Base-by-base conservation (phyloP, 2,329 filamentous ascomycete species). In the Arthrobotrys megalospora region DNA sequence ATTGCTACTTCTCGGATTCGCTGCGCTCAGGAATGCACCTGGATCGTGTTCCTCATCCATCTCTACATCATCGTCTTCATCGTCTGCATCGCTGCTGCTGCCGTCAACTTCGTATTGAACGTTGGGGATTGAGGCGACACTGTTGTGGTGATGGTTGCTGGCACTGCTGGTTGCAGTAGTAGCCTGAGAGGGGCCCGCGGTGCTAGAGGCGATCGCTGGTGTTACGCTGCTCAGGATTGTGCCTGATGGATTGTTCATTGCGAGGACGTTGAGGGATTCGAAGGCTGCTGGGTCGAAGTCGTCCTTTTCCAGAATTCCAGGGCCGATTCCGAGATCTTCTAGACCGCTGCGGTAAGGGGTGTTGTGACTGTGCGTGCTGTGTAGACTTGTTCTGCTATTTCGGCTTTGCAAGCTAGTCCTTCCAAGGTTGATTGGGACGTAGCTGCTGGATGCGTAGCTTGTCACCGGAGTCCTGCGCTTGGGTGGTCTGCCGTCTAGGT, bases 61-160 rank as follows among this genome's bases (percentile, higher is more conserved):
- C 3, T 80, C 80, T 43, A 81, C 80, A 32, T 81, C 81, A 6
- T 81, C 80, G 28, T 82, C 81, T 21, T 82, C 81, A 1, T 78
- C 81, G 45, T 79, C 80, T 34, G 77, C 80, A 52, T 69, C 60
- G 8, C 71, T 79, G 53, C 68, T 65, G 16, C 69, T 58, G 0
- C 36, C 66, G 4, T 71, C 66, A 1, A 60, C 50, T 6, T 64
- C 34, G 52, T 71, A 77, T 16, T 45, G 58, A 12, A 71, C 36
- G 36, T 71, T 64, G 5, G 73, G 60, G 11, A 77, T 62, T 1
- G 41, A 43, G 10, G 64, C 43, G 19, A 45, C 55, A 24, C 48
- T 65, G 14, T 69, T 47, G 43, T 66, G 64, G 5, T n/a, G 34
- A n/a, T 43, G 32, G 38, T 11, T 58, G n/a, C 50, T 65, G 21